Percentiles rank a stretch among this genome's conserved stretches.
These are phyloP conservation scores for Fraxinus ornus DNA, from an alignment of 305 asterid species.

Conservation along the genomic window DNA sequence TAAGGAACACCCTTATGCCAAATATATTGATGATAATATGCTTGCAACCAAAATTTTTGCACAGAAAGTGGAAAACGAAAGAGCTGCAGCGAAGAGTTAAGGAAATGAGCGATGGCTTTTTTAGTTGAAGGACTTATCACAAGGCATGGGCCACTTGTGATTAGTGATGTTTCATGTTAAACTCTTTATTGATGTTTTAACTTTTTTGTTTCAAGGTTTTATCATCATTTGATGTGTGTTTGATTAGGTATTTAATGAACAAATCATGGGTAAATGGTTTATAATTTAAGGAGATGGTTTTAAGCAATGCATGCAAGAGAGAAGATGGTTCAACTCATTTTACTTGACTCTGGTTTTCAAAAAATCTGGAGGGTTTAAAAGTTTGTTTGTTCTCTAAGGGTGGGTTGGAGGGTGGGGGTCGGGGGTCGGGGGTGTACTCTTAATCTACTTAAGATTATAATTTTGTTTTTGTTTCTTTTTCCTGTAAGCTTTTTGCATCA, in stretches of 20 bases:
- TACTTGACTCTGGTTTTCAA: neutral
- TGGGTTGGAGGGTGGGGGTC: neutral
- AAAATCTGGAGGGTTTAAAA: neutral
- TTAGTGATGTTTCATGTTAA: neutral
- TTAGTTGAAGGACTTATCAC: neutral
- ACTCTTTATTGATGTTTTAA: neutral
- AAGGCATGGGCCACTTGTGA: neutral
- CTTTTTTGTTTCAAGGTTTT: neutral
- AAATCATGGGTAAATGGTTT: neutral
- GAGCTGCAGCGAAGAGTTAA: neutral
- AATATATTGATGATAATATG: constrained; percentile 80
- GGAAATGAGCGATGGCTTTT: neutral
- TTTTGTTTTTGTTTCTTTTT: neutral
- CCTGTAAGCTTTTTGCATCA: neutral
- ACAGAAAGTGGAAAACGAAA: constrained; percentile 54
- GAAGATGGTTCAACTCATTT: neutral
- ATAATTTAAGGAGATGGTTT: neutral
- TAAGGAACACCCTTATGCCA: constrained; percentile 73
- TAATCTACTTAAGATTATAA: neutral
- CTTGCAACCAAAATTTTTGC: constrained; percentile 74
- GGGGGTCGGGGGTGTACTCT: neutral
- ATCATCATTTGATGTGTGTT: neutral
- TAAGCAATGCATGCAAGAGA: neutral
- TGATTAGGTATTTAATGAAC: neutral
- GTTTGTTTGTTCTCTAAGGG: neutral